phyloP scores from a whole-genome alignment of 2,329 filamentous ascomycete genomes.

The Colletotrichum chrysophilum region DNA sequence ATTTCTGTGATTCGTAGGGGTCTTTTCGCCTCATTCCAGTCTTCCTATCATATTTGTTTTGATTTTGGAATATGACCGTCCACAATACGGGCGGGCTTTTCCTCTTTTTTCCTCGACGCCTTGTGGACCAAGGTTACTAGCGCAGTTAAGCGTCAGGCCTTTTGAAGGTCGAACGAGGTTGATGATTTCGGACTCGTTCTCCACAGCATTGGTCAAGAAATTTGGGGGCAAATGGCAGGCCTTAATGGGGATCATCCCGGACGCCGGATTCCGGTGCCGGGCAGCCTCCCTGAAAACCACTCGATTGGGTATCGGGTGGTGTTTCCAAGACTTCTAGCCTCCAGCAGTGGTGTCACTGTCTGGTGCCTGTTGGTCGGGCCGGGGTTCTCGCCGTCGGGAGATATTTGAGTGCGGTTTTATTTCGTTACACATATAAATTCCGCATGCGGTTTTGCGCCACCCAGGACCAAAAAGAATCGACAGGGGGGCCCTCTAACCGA shows the following conservation, averaged over 20 bases:
- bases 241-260: conserved; percentile 4
- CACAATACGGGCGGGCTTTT: neutral
- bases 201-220: neutral
- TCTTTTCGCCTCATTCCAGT: neutral
- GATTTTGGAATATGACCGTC: neutral
- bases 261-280: neutral
- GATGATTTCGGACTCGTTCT: neutral
- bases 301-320: neutral
- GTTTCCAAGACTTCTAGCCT: neutral
- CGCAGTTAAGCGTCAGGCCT: neutral
- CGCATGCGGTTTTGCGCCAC: neutral
- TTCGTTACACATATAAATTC: neutral
- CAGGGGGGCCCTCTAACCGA: neutral
- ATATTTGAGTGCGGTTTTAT: neutral
- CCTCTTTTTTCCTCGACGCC: neutral
- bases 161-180: neutral
- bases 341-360: neutral
- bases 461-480: neutral
- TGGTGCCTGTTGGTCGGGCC: neutral
- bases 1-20: neutral
- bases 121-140: conserved; percentile 10
- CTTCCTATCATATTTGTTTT: neutral
- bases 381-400: neutral
- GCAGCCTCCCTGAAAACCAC: neutral
- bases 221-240: neutral